Evolutionary conservation across 345 rosid species (phyloP), one percentile per base, ranked within the genome.

Genomic region (Nephelium lappaceum): DNA sequence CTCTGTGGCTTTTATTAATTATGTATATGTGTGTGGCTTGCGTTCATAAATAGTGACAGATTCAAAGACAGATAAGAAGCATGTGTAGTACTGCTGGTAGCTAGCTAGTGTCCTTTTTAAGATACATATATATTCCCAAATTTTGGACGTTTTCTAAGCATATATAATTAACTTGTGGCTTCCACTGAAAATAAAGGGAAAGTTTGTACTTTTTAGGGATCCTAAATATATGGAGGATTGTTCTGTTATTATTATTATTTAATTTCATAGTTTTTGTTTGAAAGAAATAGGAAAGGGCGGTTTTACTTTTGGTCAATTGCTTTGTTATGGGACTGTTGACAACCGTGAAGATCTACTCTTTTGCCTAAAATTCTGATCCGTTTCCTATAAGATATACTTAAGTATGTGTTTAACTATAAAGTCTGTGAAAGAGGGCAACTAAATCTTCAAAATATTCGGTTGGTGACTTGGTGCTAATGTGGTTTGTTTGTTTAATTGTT

Each of bases 1-100:
- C 41, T 18, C 8, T 16, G 11, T 16, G 15, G 38, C 3, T 60
- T 31, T 11, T 16, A 7, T 71, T 1, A 25, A 61, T 36, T 18
- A 27, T 31, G 4, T 18, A 27, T 31, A 8, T 39, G 15, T 8
- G 2, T 4, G 36, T 31, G 36, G 51, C 0, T 8, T 45, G 51
- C 6, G 4, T 45, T 3, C 12, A 11, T 45, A 45, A 7, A 45
- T 45, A 43, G 24, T 60, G 18, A 41, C 19, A 23, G 38, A 62
- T 19, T 60, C 67, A 31, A 51, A 45, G 77, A 66, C 83, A 80
- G 86, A 78, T 77, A 74, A 45, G 81, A 83, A 39, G 27, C 74
- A 43, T 47, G 62, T 51, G 78, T 47, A 38, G 45, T 47, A 12
- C 67, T 74, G 69, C 49, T 49, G 51, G 51, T 45, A 8, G 12